Base-by-base conservation (phyloP, 306 rosid genomes). In the Gastrolobium bilobum region DNA sequence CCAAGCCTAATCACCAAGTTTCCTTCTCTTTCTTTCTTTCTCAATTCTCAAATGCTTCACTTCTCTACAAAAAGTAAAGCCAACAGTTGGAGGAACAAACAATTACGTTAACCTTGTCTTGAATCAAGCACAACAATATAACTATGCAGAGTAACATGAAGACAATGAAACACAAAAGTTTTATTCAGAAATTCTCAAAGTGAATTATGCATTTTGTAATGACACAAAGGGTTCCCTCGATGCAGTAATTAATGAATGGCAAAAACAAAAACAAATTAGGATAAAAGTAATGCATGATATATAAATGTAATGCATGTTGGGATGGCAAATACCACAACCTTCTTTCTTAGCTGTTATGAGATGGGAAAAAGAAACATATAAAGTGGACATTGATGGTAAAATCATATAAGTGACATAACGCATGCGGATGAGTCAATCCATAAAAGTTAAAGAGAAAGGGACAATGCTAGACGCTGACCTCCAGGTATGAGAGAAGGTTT, bases 41-140 rank as follows among this genome's bases (percentile, higher is more conserved):
- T 53, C 26, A 20, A 20, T 20, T 20, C 68, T 5, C 7, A 57
- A 68, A 67, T 79, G 34, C 40, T 58, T 53, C 1, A 38, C 67
- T 83, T 83, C 81, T 79, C 87, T 86, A 87, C 70, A 66, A 76
- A 51, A 13, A 13, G 0, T 60, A 39, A 47, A 73, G 14, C 33
- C 44, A 39, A 56, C n/a, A 15, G 57, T 14, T 54, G 7, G 40
- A 50, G 4, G 20, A 10, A 9, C 26, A 30, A 30, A 14, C 44
- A 20, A n/a, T 20, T 51, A 13, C 37, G 59, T 56, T 48, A 71
- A 60, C 52, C 75, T 7, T 50, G 40, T 43, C 43, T 43, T 44
- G 40, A 33, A 73, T 57, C 46, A 37, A 37, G 46, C 4, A 0
- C 29, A 10, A 38, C 1, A 38, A 11, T 31, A 15, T n/a, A 35